These are phyloP conservation scores for Sideroxylon spinosum DNA, from an alignment of 179 eudicot genomes.

Conservation along the genomic window DNA sequence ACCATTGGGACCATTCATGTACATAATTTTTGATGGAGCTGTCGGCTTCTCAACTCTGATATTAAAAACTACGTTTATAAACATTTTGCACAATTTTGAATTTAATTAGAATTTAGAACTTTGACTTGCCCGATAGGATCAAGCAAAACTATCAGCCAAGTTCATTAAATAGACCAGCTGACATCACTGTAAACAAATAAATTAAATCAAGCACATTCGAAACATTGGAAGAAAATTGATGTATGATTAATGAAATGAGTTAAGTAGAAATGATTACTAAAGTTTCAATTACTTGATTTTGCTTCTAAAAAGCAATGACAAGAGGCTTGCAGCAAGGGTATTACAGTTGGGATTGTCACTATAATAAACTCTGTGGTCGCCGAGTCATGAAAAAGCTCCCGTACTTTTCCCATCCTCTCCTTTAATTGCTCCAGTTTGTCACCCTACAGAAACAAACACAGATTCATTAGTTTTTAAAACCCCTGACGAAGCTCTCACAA, in stretches of 20 bases:
- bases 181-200: background rate
- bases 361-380: constrained; percentile 29
- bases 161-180: background rate
- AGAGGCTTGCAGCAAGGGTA: background rate
- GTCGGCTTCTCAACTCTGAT: background rate
- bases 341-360: constrained; percentile 35
- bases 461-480: background rate
- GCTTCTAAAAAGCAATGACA: background rate
- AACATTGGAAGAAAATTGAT: background rate
- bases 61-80: no score
- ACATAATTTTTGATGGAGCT: no score
- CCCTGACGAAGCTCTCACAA: background rate
- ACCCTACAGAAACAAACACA: constrained; percentile 32
- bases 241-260: background rate
- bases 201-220: background rate
- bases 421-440: constrained; percentile 62
- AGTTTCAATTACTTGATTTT: constrained; percentile 2
- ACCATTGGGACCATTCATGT: background rate
- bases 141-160: background rate
- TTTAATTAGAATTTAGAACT: background rate
- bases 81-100: background rate
- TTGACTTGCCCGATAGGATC: background rate
- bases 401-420: constrained; percentile 74
- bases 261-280: background rate
- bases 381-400: constrained; percentile 29